phyloP scores from a whole-genome alignment of 352 stramenopile species.

The Aphanomyces astaci region DNA sequence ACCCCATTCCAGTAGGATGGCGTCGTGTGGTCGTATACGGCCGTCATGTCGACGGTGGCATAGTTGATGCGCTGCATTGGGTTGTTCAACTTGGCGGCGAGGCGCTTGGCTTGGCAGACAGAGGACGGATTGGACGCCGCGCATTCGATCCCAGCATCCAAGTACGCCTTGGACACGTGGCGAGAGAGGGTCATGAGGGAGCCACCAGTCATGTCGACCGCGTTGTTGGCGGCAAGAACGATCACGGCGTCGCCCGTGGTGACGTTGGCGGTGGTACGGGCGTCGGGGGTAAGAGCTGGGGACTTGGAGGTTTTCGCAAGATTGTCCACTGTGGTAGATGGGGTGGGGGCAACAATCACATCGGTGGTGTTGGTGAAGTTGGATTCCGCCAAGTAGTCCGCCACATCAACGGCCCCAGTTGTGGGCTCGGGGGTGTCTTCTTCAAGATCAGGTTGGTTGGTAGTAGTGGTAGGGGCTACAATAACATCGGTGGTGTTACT shows the following conservation, averaged over 20 bases:
- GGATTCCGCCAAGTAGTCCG: neutral
- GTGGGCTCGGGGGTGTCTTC: neutral
- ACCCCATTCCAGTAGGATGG: neutral
- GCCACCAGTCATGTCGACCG: neutral
- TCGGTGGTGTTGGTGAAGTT: neutral
- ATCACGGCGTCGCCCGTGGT: neutral
- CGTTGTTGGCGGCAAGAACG: neutral
- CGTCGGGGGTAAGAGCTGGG: neutral
- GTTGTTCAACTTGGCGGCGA: constrained; percentile 2
- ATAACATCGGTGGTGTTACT: neutral
- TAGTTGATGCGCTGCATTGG: neutral
- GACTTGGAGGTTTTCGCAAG: neutral
- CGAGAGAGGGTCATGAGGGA: neutral
- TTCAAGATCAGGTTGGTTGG: no score
- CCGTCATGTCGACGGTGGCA: constrained; percentile 15
- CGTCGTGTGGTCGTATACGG: neutral
- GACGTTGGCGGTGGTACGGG: neutral
- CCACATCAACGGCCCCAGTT: neutral
- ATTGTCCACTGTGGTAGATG: neutral
- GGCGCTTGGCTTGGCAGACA: constrained; percentile 11
- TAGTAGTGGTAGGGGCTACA: neutral
- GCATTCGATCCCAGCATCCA: constrained; percentile 4
- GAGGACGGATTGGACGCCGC: neutral
- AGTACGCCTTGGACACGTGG: constrained; percentile 11
- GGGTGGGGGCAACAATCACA: neutral